phyloP scores from a whole-genome alignment of 768 basidiomycete genomes.

The Pisolithus albus region DNA sequence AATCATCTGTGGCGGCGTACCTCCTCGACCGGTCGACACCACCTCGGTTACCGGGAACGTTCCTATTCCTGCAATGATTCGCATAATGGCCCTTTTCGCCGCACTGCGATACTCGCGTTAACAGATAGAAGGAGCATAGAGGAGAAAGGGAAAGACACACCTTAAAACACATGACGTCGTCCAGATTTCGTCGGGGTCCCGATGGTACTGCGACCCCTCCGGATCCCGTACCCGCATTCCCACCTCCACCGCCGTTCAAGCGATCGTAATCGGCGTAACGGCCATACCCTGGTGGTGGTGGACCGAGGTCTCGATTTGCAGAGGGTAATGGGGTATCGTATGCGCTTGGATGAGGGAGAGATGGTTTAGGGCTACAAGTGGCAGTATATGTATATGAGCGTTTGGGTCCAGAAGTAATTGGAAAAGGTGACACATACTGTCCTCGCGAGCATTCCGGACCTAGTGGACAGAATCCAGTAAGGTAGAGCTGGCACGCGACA shows the following conservation, averaged over 20 bases:
- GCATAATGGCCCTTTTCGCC: conserved; percentile 94
- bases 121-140: conserved; percentile 1
- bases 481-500: conserved; percentile 83
- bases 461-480: conserved; percentile 89
- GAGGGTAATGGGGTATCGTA: conserved; percentile 75
- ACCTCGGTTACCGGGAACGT: conserved; percentile 86
- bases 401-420: neutral
- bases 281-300: conserved; percentile 88
- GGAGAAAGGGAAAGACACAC: conserved; percentile 31
- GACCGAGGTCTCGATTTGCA: conserved; percentile 73
- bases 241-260: conserved; percentile 30
- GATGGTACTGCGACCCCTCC: conserved; percentile 27
- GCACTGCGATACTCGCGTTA: conserved; percentile 44
- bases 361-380: conserved; percentile 64
- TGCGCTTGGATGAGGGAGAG: conserved; percentile 58
- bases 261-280: conserved; percentile 76
- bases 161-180: conserved; percentile 86
- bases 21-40: conserved; percentile 53
- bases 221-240: conserved; percentile 9
- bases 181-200: conserved; percentile 61
- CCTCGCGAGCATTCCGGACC: conserved; percentile 84
- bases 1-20: conserved; percentile 26
- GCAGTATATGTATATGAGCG: conserved; percentile 7
- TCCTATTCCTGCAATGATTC: conserved; percentile 85
- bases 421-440: conserved; percentile 55